Percentiles rank a stretch among this genome's conserved stretches.
phyloP scores from a whole-genome alignment of 345 rosid species.

The Ceriops zippeliana region DNA sequence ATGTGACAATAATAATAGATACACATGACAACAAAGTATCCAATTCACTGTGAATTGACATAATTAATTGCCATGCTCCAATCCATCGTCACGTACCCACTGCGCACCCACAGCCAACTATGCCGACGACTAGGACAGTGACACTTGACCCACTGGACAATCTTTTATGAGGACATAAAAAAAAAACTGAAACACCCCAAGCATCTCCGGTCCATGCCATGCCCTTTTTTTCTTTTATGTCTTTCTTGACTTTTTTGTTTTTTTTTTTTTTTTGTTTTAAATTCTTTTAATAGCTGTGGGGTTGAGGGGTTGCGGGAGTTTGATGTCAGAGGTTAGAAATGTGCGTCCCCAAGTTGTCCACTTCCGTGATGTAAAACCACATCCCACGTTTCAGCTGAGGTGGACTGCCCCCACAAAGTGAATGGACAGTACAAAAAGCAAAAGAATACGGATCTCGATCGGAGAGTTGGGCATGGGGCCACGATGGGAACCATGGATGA shows the following conservation, averaged over 20 bases:
- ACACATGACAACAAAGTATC: neutral
- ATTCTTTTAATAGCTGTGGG: neutral
- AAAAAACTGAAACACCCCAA: neutral
- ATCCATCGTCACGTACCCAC: slow-evolving; percentile 34
- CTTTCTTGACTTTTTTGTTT: slow-evolving; percentile 1
- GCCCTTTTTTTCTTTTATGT: too few relatives aligned
- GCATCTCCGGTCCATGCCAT: slow-evolving; percentile 31
- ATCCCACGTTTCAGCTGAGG: slow-evolving; percentile 29
- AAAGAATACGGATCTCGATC: slow-evolving; percentile 38
- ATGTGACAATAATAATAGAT: neutral
- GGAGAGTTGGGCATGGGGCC: slow-evolving; percentile 32
- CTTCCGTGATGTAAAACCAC: slow-evolving; percentile 26
- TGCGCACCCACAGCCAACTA: slow-evolving; percentile 34
- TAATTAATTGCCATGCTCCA: slow-evolving; percentile 5
- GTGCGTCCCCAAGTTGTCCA: slow-evolving; percentile 50
- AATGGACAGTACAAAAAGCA: slow-evolving; percentile 15
- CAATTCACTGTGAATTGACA: too few relatives aligned
- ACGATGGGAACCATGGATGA: slow-evolving; percentile 42
- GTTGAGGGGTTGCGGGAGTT: slow-evolving; percentile 7
- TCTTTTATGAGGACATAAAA: too few relatives aligned
- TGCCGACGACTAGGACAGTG: slow-evolving; percentile 31
- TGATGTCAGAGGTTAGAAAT: slow-evolving; percentile 17
- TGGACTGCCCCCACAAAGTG: slow-evolving; percentile 19
- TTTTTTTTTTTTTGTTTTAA: neutral
- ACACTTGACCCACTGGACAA: slow-evolving; percentile 43